Evolutionary conservation across 2,329 filamentous ascomycete species (phyloP), one percentile per base, ranked within the genome.

Genomic region (Monosporascus ibericus): DNA sequence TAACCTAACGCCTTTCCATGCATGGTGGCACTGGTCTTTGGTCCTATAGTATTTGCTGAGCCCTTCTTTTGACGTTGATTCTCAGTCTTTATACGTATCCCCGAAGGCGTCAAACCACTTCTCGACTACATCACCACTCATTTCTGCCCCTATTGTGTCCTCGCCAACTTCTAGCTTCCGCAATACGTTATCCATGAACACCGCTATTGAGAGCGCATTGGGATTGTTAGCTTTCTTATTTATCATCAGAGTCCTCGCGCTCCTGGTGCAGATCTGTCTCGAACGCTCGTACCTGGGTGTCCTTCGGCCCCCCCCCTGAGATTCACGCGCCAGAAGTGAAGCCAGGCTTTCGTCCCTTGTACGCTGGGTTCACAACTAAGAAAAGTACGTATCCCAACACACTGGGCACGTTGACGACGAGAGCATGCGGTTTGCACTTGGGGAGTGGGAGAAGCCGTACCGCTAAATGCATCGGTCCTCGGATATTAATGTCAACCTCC

Each of bases 271-370:
- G 58, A 56, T 81, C 75, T 4, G 79, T 82, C 1, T 66, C 73
- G 0, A 84, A 80, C 25, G 68, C 75, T 3, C 67, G 70, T 34
- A 82, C 65, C 1, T 68, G 70, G 0, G 69, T 71, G 14, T 67
- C 62, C 44, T 65, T 60, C 0, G 83, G 64, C 60, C 83, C 79
- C 1, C 1, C 73, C 73, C 5, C 79, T 69, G 24, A 84, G 58
- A 44, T 77, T 79, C 72, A 82, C 75, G 25, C 67, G 75, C 72
- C 75, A 82, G 62, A 76, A 82, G 59, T 82, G 79, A 39, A 81
- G 38, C 75, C 74, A 84, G 0, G 79, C 76, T 59, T 84, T 85
- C 2, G 78, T 82, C 3, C 75, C 80, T 81, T 81, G 64, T 84
- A 84, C 1, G 82, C 75, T 0, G 78, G 80, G 58, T 81, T 84